Base-by-base conservation (phyloP, 495 filamentous ascomycete genomes). In the Aspergillus carlsbadensis region DNA sequence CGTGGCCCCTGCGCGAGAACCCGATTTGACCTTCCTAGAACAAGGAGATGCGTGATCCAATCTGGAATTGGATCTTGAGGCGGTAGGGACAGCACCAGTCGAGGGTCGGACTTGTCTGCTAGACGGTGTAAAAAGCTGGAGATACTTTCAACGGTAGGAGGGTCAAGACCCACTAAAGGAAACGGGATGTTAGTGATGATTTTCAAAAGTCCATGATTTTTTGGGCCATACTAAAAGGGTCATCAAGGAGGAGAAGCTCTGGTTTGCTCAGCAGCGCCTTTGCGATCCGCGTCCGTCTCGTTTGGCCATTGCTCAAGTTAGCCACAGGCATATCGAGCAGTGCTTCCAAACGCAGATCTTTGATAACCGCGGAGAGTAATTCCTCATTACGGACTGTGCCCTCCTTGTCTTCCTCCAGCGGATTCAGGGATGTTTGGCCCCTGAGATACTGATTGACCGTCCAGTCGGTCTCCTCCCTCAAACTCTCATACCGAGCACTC, bases 301-400 rank as follows among this genome's bases (percentile, higher is more conserved):
- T 92, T 70, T 98, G 94, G 2, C 94, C 94, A 70, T 98, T 97
- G 65, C 91, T 96, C 17, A 98, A 70, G 70, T 89, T 95, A 17
- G 87, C 79, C 8, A 97, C 86, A 3, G 92, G 91, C 74, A 94
- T 87, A 14, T 85, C 77, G 2, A 93, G 71, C 46, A 97, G 69
- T 11, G 72, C 65, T 3, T 78, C 70, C 13, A 97, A 73, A 31
- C 79, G 79, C 44, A 98, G 70, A 48, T 92, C 84, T 8, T 61
- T 58, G 0, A 90, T 76, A 7, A 96, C 84, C 10, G 79, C 70
- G 6, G 78, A 64, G 2, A 96, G 68, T 0, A 81, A 69, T 20
- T 58, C 40, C 26, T 67, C 57, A 60, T 83, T 75, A 17, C 77
- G 60, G 10, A 76, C 43, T 0, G 65, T 71, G 4, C 70, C 78